A percentile compares a stretch with the other conserved stretches of the same genome.
Evolutionary conservation across 768 basidiomycete species (phyloP).

Genomic region (Pisolithus orientalis): DNA sequence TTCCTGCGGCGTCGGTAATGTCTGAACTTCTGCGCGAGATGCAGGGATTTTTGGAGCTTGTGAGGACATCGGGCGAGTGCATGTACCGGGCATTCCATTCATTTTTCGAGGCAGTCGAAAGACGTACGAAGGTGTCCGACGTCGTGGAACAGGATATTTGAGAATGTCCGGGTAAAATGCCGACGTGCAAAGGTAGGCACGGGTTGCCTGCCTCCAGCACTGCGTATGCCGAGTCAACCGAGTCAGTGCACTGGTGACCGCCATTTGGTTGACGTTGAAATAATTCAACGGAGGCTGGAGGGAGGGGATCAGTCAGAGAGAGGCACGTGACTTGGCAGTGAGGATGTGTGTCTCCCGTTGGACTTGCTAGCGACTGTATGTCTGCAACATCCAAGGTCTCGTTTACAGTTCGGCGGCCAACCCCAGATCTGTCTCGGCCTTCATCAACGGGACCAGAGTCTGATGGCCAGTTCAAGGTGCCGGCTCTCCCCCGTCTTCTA

Average conservation of each 20-base stretch:
- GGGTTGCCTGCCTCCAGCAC: constrained; percentile 1
- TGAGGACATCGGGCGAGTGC: constrained; percentile 1
- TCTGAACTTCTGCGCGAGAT: constrained; percentile 43
- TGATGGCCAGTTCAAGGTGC: constrained; percentile 51
- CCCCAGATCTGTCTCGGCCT: constrained; percentile 51
- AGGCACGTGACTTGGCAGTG: background rate
- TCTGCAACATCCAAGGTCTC: constrained; percentile 51
- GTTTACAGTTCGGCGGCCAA: constrained; percentile 80
- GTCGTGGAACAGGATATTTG: no score
- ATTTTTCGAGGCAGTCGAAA: background rate
- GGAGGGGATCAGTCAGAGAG: background rate
- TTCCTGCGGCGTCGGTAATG: constrained; percentile 45
- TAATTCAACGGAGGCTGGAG: no score
- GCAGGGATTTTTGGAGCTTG: constrained; percentile 36
- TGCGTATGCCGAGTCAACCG: background rate
- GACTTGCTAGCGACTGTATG: constrained; percentile 10
- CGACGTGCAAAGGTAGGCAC: background rate
- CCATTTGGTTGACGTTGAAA: background rate
- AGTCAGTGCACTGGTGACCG: background rate
- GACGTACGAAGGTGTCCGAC: background rate
- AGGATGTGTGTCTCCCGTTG: background rate
- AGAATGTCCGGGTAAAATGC: constrained; percentile 4
- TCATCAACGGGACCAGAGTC: constrained; percentile 61
- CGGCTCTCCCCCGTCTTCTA: constrained; percentile 56
- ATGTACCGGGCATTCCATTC: background rate